Evolutionary conservation across 495 filamentous ascomycete species (phyloP).

Genomic region (Neurospora sp.): DNA sequence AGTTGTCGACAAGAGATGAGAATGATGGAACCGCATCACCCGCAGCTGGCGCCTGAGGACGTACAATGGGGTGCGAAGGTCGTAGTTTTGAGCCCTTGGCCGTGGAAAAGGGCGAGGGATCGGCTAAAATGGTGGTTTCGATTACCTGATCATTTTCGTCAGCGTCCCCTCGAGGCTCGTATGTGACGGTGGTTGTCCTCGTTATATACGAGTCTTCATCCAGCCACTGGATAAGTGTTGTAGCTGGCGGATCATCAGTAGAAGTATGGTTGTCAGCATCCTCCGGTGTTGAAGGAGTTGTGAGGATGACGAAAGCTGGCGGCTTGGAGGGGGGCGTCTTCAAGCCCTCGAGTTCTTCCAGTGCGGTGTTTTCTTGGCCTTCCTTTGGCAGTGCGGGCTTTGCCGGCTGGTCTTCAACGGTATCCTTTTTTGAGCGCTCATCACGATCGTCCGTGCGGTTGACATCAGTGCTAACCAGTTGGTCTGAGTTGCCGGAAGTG

Average conservation of each 20-base stretch:
- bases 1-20: slow-evolving; percentile 8
- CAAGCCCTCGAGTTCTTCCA: neutral
- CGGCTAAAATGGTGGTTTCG: slow-evolving; percentile 28
- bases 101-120: slow-evolving; percentile 12
- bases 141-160: slow-evolving; percentile 20
- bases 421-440: neutral
- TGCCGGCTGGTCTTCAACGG: neutral
- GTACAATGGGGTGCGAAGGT: slow-evolving; percentile 15
- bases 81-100: slow-evolving; percentile 1
- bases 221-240: slow-evolving; percentile 19
- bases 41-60: neutral
- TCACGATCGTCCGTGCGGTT: neutral
- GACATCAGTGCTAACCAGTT: neutral
- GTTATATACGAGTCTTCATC: slow-evolving; percentile 30
- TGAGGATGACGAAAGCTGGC: neutral
- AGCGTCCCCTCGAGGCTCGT: slow-evolving; percentile 20
- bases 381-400: neutral
- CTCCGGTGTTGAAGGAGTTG: neutral
- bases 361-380: neutral
- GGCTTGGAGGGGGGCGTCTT: neutral
- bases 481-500: neutral
- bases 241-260: neutral
- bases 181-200: slow-evolving; percentile 23
- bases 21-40: neutral
- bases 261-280: neutral